Percentiles rank a stretch among this genome's conserved stretches.
Evolutionary conservation across 2,329 filamentous ascomycete genomes (phyloP).

Genomic region (Colletotrichum magnum): DNA sequence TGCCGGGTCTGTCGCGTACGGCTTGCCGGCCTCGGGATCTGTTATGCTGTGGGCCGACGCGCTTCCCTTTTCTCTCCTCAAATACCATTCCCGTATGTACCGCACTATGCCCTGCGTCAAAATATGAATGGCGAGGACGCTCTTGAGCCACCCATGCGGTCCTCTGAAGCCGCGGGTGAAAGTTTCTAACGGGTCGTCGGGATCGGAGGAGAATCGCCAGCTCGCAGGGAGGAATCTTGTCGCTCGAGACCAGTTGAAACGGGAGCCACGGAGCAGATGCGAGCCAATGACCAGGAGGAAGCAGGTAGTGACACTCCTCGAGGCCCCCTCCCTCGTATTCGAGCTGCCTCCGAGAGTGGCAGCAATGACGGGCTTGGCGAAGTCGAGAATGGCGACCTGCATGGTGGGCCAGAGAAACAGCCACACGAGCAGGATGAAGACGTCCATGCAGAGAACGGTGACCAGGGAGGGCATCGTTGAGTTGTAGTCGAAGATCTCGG

Average conservation of each 20-base stretch:
- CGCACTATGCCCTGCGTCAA: conserved; percentile 80
- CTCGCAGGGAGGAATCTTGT: conserved; percentile 62
- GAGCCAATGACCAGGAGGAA: conserved; percentile 75
- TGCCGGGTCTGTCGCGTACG: conserved; percentile 49
- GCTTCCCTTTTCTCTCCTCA: conserved; percentile 71
- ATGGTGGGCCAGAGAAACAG: conserved; percentile 88
- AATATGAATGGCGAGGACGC: conserved; percentile 81
- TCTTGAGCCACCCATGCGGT: conserved; percentile 77
- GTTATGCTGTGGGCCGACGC: conserved; percentile 61
- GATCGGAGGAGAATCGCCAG: conserved; percentile 60
- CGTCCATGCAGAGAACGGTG: conserved; percentile 87
- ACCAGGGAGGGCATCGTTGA: conserved; percentile 88
- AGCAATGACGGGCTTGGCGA: conserved; percentile 94
- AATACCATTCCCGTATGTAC: conserved; percentile 78
- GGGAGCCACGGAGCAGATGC: conserved; percentile 66
- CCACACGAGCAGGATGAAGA: conserved; percentile 87
- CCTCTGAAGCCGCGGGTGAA: conserved; percentile 63
- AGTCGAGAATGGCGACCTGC: conserved; percentile 89
- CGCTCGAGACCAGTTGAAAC: conserved; percentile 62
- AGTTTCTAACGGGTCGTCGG: conserved; percentile 64
- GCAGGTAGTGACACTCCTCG: conserved; percentile 80
- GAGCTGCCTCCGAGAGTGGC: conserved; percentile 89
- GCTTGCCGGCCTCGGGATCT: conserved; percentile 76
- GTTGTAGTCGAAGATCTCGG: conserved; percentile 91
- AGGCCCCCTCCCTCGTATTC: conserved; percentile 76